Evolutionary conservation across 345 rosid species (phyloP), one percentile per base, ranked within the genome.

Genomic region (Linum lewisii): DNA sequence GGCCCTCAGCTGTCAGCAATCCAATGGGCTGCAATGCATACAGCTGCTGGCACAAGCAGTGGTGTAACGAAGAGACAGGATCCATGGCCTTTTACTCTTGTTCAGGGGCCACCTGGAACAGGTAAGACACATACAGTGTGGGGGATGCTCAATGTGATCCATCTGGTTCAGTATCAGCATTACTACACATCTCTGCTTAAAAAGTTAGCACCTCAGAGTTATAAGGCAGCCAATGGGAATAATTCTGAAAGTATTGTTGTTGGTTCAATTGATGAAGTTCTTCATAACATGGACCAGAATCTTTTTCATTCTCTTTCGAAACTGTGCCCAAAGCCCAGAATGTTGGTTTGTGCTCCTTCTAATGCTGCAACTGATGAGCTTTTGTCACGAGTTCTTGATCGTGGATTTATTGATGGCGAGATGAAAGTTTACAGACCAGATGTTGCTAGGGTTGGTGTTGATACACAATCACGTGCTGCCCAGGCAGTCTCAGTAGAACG

Each of bases 351-450:
- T 82, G 99, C 99, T 66, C 99, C 99, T 71, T 93, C 99, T 53
- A 93, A 89, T 84, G 99, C 99, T 63, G 99, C 99, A 63, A 93
- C 97, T 8, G 99, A 93, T 75, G 99, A 93, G 71, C 97, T 93
- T 67, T 89, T 93, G 42, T 63, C 99, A 2, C 99, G 99, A 58
- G 97, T 89, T 66, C 99, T 93, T 52, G 99, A 84, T 77, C 97
- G 99, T 24, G 99, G 99, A 56, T 93, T 93, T 64, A 84, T 93
- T 74, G 99, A 93, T 71, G 99, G 99, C 49, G 99, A 93, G 81
- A 93, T 93, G 99, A 89, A 90, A 73, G 84, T 89, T 57, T 93
- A 93, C 72, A 77, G 89, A 38, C 99, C 99, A 53, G 99, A 93
- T 82, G 99, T 93, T 25, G 99, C 99, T 20, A 76, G 99, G 63